Conservation (phyloP, 331 rosid species). For the Quercus lobata region DNA sequence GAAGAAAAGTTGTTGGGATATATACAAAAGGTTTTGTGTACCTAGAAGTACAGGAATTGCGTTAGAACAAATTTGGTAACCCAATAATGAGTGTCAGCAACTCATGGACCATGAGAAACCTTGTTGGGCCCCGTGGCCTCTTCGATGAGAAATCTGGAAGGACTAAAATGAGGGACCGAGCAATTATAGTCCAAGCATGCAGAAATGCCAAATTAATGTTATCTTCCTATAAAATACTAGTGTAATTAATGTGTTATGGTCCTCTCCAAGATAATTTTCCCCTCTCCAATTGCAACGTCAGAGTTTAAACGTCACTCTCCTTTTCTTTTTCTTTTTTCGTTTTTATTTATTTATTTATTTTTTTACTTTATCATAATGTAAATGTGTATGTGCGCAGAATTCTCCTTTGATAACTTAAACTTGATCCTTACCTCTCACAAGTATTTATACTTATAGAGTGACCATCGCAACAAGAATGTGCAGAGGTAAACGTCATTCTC, state of each 20-base stretch:
- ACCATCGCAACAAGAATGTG: rapidly evolving
- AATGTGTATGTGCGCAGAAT: too few species aligned
- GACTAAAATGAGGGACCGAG: too few species aligned
- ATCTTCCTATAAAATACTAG: too few species aligned
- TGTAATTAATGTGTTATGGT: background rate
- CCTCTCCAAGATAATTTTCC: background rate
- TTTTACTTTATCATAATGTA: too few species aligned
- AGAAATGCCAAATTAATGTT: background rate
- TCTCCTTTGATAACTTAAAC: too few species aligned
- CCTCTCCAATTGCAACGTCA: background rate
- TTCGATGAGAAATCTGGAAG: too few species aligned
- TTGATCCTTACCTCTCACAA: rapidly evolving
- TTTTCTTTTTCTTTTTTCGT: rapidly evolving
- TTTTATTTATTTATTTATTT: too few species aligned
- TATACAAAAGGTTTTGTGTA: too few species aligned
- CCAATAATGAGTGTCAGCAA: background rate
- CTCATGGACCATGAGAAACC: background rate
- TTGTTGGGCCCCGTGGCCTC: background rate
- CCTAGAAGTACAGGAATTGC: too few species aligned
- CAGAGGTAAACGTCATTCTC: background rate
- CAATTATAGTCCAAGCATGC: too few species aligned
- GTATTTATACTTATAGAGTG: too few species aligned
- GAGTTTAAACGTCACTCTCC: background rate
- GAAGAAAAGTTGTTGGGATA: too few species aligned
- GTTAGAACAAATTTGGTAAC: background rate